Conservation (phyloP, 768 basidiomycete genomes). For the Russula sp. region DNA sequence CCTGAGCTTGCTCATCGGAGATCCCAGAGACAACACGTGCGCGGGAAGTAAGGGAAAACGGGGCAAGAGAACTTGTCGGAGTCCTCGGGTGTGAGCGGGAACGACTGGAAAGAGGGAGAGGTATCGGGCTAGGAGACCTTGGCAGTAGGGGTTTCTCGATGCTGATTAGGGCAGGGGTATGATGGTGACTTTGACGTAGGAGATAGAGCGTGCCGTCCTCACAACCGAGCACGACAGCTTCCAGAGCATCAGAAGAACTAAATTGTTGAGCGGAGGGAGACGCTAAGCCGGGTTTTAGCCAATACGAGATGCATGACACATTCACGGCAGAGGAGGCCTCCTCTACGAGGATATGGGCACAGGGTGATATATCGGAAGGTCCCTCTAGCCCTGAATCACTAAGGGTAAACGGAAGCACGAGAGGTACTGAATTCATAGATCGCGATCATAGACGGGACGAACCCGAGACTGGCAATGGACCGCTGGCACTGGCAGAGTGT, state of each 20-base stretch:
- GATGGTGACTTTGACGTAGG: constrained; percentile 24
- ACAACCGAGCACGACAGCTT: constrained; percentile 33
- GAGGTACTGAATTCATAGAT: constrained; percentile 20
- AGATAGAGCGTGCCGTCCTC: constrained; percentile 35
- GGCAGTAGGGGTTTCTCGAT: constrained; percentile 11
- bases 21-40: constrained; percentile 68
- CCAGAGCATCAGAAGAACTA: constrained; percentile 11
- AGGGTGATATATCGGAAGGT: not conserved
- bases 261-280: constrained; percentile 1
- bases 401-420: constrained; percentile 15
- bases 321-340: constrained; percentile 7
- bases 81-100: constrained; percentile 20
- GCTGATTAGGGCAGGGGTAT: constrained; percentile 1
- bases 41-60: constrained; percentile 50
- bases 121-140: constrained; percentile 6
- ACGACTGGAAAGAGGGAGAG: constrained; percentile 12
- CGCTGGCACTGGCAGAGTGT: not conserved
- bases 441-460: not conserved
- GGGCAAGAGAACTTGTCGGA: constrained; percentile 29
- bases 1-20: constrained; percentile 64
- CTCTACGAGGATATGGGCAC: not conserved
- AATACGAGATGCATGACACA: constrained; percentile 9
- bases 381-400: not conserved
- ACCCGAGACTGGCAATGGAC: not conserved
- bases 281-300: not conserved